These are phyloP conservation scores for Colletotrichum sp. DNA, from an alignment of 2,329 filamentous ascomycete species.

Conservation along the genomic window DNA sequence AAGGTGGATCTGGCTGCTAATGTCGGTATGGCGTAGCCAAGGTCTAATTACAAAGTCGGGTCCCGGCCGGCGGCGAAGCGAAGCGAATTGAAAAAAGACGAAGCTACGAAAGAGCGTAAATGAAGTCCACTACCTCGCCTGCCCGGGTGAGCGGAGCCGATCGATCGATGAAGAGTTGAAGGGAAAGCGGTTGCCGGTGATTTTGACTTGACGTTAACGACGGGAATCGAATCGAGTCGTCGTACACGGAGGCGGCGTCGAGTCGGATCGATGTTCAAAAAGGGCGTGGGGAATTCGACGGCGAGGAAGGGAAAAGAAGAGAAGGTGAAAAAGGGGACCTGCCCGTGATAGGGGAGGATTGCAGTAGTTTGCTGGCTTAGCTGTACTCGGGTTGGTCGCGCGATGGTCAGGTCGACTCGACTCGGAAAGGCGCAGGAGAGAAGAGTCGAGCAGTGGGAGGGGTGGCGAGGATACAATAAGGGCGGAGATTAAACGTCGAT, in stretches of 20 bases:
- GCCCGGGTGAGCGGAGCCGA: background rate
- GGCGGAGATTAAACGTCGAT: conserved; percentile 22
- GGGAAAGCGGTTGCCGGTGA: background rate
- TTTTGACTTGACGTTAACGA: conserved; percentile 11
- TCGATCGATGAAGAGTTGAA: background rate
- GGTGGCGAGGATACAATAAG: conserved; percentile 23
- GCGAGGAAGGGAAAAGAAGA: background rate
- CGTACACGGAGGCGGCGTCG: background rate
- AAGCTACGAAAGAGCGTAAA: conserved; percentile 10
- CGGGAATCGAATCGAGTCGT: background rate
- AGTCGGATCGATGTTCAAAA: conserved; percentile 25
- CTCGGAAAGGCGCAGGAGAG: conserved; percentile 20
- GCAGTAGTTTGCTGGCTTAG: conserved; percentile 4
- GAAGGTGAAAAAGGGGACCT: conserved; percentile 31
- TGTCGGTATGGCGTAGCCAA: conserved; percentile 14
- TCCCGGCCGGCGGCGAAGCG: conserved; percentile 24
- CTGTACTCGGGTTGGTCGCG: conserved; percentile 18
- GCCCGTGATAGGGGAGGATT: conserved; percentile 35
- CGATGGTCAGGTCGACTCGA: conserved; percentile 20
- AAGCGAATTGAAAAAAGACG: conserved; percentile 18
- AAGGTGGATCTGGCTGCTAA: conserved; percentile 7
- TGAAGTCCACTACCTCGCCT: conserved; percentile 4
- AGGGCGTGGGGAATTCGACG: background rate
- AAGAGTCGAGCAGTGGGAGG: conserved; percentile 12
- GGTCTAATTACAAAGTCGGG: conserved; percentile 20